Evolutionary conservation across 495 filamentous ascomycete species (phyloP), one percentile per base, ranked within the genome.

Genomic region (Podospora comata): DNA sequence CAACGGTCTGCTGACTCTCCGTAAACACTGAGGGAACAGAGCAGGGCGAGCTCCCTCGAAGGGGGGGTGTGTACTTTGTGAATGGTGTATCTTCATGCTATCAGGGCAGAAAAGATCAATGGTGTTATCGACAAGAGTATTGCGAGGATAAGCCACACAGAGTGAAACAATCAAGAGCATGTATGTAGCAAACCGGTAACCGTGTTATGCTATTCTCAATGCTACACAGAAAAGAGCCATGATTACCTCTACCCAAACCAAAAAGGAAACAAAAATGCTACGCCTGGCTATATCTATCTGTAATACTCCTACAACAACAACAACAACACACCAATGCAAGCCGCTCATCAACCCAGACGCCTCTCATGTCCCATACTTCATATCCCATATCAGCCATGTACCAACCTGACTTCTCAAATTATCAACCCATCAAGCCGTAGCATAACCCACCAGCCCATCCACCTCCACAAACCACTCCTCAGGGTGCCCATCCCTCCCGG

Each of bases 401-500:
- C 39, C 39, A 13, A 48, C 39, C 15, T 11, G 6, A 48, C 7
- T 13, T 13, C 39, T 48, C 39, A 9, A 48, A 48, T 16, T 13
- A 5, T 48, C 39, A 16, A 2, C 39, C 39, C 39, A 9, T 48
- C 15, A 48, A 48, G 39, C 39, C 1, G 5, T 11, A 5, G 15
- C 1, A 48, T 48, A 48, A 2, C 39, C 39, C 39, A 48, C 13
- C 13, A 48, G 15, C 39, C 5, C 9, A 48, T 48, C 39, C 39
- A 48, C 53, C 6, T 56, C 60, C 58, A 20, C 54, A 26, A 72
- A 13, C 73, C 71, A 73, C 66, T 64, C 65, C 5, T 23, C 28
- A 16, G 67, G 72, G 66, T 71, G 69, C n/a, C 44, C 61, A 23
- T 58, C 44, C 64, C 28, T 44, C 56, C 61, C 68, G 63, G 67